A percentile compares a stretch with the other conserved stretches of the same genome.
Evolutionary conservation across 441 rosid genomes (phyloP).

Genomic region (Omphalea diandra): DNA sequence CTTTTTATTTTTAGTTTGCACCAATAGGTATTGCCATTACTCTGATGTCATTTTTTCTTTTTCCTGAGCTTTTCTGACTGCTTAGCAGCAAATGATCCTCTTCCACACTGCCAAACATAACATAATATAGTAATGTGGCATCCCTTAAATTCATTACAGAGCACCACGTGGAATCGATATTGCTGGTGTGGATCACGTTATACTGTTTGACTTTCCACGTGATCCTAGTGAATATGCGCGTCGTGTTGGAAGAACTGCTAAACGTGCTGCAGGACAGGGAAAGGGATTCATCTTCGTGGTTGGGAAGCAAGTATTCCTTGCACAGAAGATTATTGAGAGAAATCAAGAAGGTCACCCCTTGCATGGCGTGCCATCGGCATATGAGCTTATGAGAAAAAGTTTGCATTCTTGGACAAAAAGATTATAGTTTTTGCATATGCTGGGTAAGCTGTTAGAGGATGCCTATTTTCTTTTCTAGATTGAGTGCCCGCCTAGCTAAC

Average conservation of each 20-base stretch:
- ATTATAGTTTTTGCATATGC: too few relatives aligned
- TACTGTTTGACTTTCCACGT: constrained; percentile 90
- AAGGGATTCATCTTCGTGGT: constrained; percentile 82
- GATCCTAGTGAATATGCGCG: constrained; percentile 95
- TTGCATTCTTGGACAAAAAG: background rate
- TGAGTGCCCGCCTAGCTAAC: too few relatives aligned
- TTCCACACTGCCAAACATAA: background rate
- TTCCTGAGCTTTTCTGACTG: background rate
- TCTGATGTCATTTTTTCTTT: constrained; percentile 1
- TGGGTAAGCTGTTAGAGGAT: too few relatives aligned
- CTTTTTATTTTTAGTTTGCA: constrained; percentile 76
- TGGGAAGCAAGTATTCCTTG: constrained; percentile 87
- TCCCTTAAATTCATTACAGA: constrained; percentile 41
- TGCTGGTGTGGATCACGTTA: constrained; percentile 74
- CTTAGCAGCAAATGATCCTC: background rate
- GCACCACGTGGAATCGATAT: constrained; percentile 95
- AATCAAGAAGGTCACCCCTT: constrained; percentile 79
- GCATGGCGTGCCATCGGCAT: constrained; percentile 87
- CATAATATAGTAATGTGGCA: constrained; percentile 1
- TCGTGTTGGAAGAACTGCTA: constrained; percentile 94
- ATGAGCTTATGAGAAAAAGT: constrained; percentile 36
- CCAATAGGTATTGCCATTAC: constrained; percentile 59
- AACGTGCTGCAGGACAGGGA: constrained; percentile 86
- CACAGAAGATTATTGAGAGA: constrained; percentile 67
- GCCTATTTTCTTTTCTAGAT: too few relatives aligned